Evolutionary conservation across 2,329 filamentous ascomycete species (phyloP).

Genomic region (Ciborinia camelliae): DNA sequence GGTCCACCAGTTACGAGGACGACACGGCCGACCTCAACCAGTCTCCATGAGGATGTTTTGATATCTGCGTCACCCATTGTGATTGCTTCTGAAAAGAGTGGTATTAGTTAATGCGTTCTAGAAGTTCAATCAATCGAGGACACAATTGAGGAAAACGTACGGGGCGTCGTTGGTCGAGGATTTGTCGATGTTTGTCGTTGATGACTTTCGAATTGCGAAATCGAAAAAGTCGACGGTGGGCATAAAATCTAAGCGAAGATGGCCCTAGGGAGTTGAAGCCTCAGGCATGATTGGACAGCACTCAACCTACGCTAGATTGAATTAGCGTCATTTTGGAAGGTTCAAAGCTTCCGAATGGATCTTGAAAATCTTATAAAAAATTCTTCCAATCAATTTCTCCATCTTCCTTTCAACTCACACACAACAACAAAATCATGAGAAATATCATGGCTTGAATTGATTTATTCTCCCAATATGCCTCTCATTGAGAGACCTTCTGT

Average conservation of each 20-base stretch:
- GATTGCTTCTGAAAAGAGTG: conserved; percentile 49
- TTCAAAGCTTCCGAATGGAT: conserved; percentile 3
- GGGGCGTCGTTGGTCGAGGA: conserved; percentile 34
- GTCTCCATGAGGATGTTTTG: conserved; percentile 83
- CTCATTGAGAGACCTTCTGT: not conserved
- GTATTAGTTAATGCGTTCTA: conserved; percentile 18
- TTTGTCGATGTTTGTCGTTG: conserved; percentile 32
- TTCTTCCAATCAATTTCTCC: not conserved
- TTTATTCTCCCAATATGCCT: not conserved
- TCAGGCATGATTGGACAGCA: conserved; percentile 16
- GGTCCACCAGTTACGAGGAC: conserved; percentile 82
- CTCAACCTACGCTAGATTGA: not conserved
- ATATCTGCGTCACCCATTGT: conserved; percentile 82
- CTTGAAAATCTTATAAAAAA: conserved; percentile 4
- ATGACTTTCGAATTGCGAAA: conserved; percentile 17
- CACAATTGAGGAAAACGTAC: conserved; percentile 32
- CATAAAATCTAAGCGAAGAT: conserved; percentile 26
- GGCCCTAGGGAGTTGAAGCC: conserved; percentile 26
- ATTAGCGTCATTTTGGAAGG: not conserved
- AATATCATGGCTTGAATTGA: not conserved
- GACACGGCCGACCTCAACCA: conserved; percentile 94
- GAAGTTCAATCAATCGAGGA: conserved; percentile 10
- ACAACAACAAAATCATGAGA: not conserved
- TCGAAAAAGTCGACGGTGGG: conserved; percentile 17
- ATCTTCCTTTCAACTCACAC: not conserved